A percentile compares a stretch with the other conserved stretches of the same genome.
These are phyloP conservation scores for Avena insularis DNA, from an alignment of 176 grass and related monocot genomes.

Conservation along the genomic window DNA sequence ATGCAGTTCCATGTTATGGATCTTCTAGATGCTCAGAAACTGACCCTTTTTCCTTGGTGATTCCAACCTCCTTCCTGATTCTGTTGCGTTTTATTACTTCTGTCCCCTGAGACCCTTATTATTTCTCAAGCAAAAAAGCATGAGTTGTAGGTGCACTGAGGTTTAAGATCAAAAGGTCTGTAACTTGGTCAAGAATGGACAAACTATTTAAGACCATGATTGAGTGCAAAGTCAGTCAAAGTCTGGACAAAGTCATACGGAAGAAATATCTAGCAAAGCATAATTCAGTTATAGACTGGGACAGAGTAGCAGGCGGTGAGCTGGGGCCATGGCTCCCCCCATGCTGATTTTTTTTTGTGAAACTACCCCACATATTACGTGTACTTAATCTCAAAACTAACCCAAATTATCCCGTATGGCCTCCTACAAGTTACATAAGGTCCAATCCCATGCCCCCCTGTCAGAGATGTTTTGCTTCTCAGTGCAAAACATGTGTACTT, in stretches of 20 bases:
- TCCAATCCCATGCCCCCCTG: no score
- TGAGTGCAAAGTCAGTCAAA: neutral
- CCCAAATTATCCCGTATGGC: no score
- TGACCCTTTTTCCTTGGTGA: neutral
- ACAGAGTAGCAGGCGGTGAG: no score
- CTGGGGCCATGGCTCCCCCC: no score
- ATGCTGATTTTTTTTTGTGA: no score
- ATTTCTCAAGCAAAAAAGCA: neutral
- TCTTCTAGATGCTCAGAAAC: neutral
- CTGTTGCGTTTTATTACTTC: neutral
- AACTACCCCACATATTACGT: no score
- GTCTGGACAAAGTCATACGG: no score
- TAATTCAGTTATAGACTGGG: no score
- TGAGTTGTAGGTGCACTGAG: neutral
- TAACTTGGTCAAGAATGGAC: conserved; percentile 3
- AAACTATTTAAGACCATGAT: neutral
- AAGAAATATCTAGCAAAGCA: no score
- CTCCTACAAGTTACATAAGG: no score
- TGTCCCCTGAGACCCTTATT: neutral
- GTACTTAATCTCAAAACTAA: no score
- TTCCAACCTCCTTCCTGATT: neutral
- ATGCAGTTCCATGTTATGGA: neutral
- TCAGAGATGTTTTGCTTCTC: no score
- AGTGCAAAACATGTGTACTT: neutral
- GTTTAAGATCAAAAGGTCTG: neutral